Percentiles rank a stretch among this genome's conserved stretches.
phyloP scores from a whole-genome alignment of 176 grass and related monocot genomes.

The Cenchrus fungigraminus region DNA sequence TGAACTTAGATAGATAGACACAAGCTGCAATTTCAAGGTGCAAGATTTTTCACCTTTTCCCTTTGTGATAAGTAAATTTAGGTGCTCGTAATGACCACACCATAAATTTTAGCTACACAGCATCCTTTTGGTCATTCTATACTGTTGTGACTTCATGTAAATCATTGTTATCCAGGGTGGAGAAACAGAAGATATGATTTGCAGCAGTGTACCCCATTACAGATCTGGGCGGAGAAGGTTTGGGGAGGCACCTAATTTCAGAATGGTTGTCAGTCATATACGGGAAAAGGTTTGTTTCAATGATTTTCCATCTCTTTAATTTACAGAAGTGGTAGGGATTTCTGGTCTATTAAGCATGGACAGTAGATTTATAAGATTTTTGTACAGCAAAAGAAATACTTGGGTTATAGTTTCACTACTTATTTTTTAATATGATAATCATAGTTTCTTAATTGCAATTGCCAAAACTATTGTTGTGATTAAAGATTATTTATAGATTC shows the following conservation, averaged over 20 bases:
- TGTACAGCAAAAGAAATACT: constrained; percentile 10
- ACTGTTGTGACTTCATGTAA: constrained; percentile 21
- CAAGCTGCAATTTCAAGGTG: background rate
- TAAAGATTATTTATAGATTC: constrained; percentile 51
- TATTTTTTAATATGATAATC: background rate
- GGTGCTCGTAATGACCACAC: background rate
- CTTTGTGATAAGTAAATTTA: background rate
- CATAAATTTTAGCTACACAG: background rate
- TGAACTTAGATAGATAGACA: background rate
- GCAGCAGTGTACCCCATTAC: constrained; percentile 24
- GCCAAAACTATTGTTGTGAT: constrained; percentile 26
- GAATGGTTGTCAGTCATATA: constrained; percentile 56
- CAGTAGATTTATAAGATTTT: background rate
- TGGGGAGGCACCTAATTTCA: constrained; percentile 57
- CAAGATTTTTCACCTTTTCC: constrained; percentile 13
- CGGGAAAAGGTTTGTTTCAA: constrained; percentile 78
- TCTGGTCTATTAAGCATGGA: constrained; percentile 7
- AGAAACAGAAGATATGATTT: constrained; percentile 26
- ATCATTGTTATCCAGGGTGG: constrained; percentile 45
- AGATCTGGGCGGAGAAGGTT: constrained; percentile 35
- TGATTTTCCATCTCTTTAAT: background rate
- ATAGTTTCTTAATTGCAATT: background rate
- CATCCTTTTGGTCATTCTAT: constrained; percentile 13
- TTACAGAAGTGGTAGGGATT: background rate
- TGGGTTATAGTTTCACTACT: background rate